Percentiles rank a stretch among this genome's conserved stretches.
Conservation (phyloP, 495 filamentous ascomycete genomes). For the Podospora didyma region DNA sequence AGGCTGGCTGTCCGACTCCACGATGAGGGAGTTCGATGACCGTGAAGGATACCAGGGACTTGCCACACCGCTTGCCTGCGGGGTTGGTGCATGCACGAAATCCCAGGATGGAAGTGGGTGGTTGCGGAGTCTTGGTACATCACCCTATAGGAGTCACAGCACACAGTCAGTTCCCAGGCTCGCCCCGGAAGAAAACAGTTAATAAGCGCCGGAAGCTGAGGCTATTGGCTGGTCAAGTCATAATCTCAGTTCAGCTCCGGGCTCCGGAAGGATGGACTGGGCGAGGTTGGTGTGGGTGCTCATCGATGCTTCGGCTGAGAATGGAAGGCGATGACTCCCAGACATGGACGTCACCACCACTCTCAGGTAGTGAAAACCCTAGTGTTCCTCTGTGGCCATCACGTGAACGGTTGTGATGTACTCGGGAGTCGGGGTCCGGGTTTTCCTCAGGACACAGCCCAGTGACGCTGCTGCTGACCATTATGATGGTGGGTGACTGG, state of each 20-base stretch:
- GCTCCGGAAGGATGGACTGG: background rate
- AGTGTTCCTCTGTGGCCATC: too few relatives aligned
- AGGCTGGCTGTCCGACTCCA: too few relatives aligned
- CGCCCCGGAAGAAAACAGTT: background rate
- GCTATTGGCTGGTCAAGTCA: background rate
- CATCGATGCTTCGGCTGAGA: background rate
- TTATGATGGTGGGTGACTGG: too few relatives aligned
- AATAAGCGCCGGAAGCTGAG: background rate
- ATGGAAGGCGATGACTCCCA: background rate
- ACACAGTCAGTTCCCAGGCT: background rate
- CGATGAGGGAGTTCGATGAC: too few relatives aligned
- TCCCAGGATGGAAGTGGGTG: too few relatives aligned
- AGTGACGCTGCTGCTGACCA: too few relatives aligned
- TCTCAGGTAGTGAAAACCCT: too few relatives aligned
- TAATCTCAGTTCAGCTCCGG: background rate
- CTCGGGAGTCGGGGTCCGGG: too few relatives aligned
- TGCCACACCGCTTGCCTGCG: conserved; percentile 12
- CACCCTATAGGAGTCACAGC: background rate
- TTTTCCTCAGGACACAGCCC: too few relatives aligned
- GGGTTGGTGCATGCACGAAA: background rate
- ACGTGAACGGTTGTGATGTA: too few relatives aligned
- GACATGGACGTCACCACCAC: background rate
- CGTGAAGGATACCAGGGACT: background rate
- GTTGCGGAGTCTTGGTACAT: too few relatives aligned
- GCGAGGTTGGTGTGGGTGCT: background rate